phyloP scores from a whole-genome alignment of 2,329 filamentous ascomycete genomes.

The Arthrocladium fulminans region DNA sequence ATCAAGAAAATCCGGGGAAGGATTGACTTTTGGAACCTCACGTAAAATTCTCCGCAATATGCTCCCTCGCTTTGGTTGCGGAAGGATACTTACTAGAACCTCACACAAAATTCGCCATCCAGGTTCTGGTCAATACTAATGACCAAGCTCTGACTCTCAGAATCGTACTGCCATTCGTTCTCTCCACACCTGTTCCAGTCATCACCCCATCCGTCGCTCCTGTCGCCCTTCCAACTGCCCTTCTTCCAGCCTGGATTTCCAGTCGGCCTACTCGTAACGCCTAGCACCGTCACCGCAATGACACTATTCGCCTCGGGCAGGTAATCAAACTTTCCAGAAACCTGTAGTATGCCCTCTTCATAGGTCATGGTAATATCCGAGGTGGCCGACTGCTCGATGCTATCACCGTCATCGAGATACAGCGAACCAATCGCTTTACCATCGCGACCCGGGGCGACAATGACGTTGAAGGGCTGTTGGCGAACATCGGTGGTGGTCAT shows the following conservation, averaged over 20 bases:
- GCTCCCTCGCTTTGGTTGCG: no score
- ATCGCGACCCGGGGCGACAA: constrained; percentile 55
- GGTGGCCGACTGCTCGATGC: constrained; percentile 48
- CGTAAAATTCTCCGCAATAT: no score
- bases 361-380: constrained; percentile 54
- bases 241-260: not conserved
- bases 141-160: not conserved
- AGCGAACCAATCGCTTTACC: constrained; percentile 57
- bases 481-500: constrained; percentile 55
- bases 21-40: no score
- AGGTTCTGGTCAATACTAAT: not conserved
- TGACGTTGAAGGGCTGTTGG: constrained; percentile 57
- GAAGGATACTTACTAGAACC: not conserved
- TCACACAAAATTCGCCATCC: not conserved
- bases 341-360: constrained; percentile 41
- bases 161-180: not conserved
- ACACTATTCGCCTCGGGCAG: constrained; percentile 47
- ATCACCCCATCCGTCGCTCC: not conserved
- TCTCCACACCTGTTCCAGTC: not conserved
- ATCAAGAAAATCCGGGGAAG: no score
- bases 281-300: constrained; percentile 55
- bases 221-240: not conserved
- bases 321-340: constrained; percentile 44
- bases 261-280: constrained; percentile 36
- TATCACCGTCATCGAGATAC: constrained; percentile 70